Evolutionary conservation across 2,329 filamentous ascomycete genomes (phyloP).

Genomic region (Septoria petroselini): DNA sequence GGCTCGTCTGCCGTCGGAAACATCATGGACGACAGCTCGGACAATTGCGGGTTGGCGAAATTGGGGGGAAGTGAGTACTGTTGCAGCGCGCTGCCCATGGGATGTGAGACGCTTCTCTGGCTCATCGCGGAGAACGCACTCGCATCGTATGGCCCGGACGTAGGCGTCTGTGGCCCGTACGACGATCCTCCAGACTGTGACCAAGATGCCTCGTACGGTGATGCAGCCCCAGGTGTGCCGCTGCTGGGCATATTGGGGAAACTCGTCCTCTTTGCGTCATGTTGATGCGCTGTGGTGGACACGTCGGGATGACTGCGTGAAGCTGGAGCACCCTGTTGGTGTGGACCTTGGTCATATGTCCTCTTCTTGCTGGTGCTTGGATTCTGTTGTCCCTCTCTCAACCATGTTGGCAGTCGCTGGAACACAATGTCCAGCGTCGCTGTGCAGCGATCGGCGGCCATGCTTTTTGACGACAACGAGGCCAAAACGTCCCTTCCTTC

Average conservation of each 20-base stretch:
- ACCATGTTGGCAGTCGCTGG: slow-evolving; percentile 67
- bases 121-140: slow-evolving; percentile 17
- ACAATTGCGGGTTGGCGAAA: slow-evolving; percentile 49
- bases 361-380: slow-evolving; percentile 48
- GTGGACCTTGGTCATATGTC: slow-evolving; percentile 36
- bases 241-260: slow-evolving; percentile 27
- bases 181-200: slow-evolving; percentile 28
- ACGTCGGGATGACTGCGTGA: slow-evolving; percentile 35
- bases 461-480: slow-evolving; percentile 74
- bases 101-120: slow-evolving; percentile 23
- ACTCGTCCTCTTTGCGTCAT: slow-evolving; percentile 27
- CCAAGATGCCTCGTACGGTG: slow-evolving; percentile 26
- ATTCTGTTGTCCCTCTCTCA: slow-evolving; percentile 47
- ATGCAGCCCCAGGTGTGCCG: slow-evolving; percentile 15
- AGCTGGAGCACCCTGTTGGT: slow-evolving; percentile 17
- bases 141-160: slow-evolving; percentile 24
- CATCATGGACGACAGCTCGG: slow-evolving; percentile 74
- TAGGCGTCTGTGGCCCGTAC: slow-evolving; percentile 30
- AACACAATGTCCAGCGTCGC: slow-evolving; percentile 75
- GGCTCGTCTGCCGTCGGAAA: slow-evolving; percentile 69
- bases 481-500: slow-evolving; percentile 81
- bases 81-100: slow-evolving; percentile 23
- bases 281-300: slow-evolving; percentile 10
- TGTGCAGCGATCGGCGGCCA: slow-evolving; percentile 85
- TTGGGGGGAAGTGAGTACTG: slow-evolving; percentile 30